Base-by-base conservation (phyloP, 306 rosid species). In the Vigna angularis region DNA sequence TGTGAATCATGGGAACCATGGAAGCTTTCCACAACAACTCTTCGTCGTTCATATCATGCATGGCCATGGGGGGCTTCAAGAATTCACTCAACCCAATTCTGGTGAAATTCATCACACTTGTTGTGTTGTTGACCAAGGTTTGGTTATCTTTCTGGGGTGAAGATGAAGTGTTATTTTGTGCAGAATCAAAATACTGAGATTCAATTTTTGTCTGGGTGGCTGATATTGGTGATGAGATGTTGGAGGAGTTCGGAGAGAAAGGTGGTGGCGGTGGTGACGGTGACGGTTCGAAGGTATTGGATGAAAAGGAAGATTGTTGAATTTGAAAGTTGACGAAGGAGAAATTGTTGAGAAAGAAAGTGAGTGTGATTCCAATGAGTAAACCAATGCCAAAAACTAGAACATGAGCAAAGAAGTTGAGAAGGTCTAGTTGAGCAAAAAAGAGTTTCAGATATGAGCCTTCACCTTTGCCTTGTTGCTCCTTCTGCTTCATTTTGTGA, bases 21-120 rank as follows among this genome's bases (percentile, higher is more conserved):
- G 98, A 92, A 65, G 98, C 98, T 78, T 90, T 88, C 98, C 93
- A 84, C 4, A 92, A 36, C 80, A 95, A 83, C 77, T 95, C 99
- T 6, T 83, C 84, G 22, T 95, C 99, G 14, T 49, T 75, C 97
- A 93, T 89, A 26, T 85, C 87, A 73, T 91, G 98, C 88, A 83
- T 78, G 0, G 71, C 79, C 2, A 34, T 66, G 0, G 92, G 85
- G 30, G 87, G 80, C 9, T 75, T 82, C 36, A 86, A 50, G 66
- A 72, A 89, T 0, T 86, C 87, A 15, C 2, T 82, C 73, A 87
- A 66, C 3, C 82, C 92, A 0, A 58, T 64, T 24, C 81, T 84
- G 17, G 79, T 18, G 18, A 38, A 44, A 34, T 67, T 18, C 26
- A 7, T 14, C 6, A 45, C 71, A 44, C n/a, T 68, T 65, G 55